Evolutionary conservation across 2,329 filamentous ascomycete genomes (phyloP), one percentile per base, ranked within the genome.

Genomic region (Berkeleyomyces rouxiae): DNA sequence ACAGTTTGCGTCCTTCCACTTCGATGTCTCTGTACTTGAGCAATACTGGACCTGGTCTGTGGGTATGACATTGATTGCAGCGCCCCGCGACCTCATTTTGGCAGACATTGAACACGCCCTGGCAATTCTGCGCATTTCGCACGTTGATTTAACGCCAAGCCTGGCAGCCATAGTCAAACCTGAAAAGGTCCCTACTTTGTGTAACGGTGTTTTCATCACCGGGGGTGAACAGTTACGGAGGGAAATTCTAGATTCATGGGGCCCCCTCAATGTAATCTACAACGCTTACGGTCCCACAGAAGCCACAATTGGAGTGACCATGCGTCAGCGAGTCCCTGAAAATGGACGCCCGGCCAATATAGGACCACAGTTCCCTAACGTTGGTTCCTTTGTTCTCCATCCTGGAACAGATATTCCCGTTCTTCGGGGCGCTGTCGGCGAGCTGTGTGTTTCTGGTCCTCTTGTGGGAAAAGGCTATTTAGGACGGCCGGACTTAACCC

Each of bases 31-130:
- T 1, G 87, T 96, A 0, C 78, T 96, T 0, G 91, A 96, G 70
- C 91, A 96, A 69, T 96, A 92, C 71, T 96, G 90, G 90, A 93
- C 86, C 64, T 96, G 91, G 91, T 90, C 86, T 37, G 87, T 93
- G 0, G 90, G 90, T 1, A 90, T 96, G 36, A 85, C 87, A 3
- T 80, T 96, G 0, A 86, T 92, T 1, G 85, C 88, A 1, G 90
- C 88, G 5, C 87, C 89, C 0, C 82, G 88, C 67, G 90, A 96
- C 70, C 70, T 96, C 1, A 85, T 96, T 1, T 84, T 96, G 42
- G 88, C 93, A 68, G 89, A 96, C 68, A 77, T 96, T 13, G 79
- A 86, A 1, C 81, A 80, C 1, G 83, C 85, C 0, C 92, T 96
- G 64, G 81, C 81, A 16, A 78, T 77, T 31, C 78, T 95, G 3